Base-by-base conservation (phyloP, 2,329 filamentous ascomycete genomes). In the Fusarium falciforme region DNA sequence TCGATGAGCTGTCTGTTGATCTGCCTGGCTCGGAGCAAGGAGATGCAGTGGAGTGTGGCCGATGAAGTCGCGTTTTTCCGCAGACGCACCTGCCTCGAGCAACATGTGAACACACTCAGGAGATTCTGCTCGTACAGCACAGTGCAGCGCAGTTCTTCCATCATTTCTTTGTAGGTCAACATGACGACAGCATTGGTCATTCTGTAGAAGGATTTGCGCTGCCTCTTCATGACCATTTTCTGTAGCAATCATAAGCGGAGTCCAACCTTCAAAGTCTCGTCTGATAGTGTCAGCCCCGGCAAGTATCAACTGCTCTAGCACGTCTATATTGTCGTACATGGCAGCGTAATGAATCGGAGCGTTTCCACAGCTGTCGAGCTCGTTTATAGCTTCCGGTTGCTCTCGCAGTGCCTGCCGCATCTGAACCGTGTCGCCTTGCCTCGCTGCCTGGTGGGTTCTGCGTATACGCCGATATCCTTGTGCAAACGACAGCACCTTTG, bases 261-360 rank as follows among this genome's bases (percentile, higher is more conserved):
- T 69, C 20, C 20, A 20, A 20, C 20, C 20, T 20, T 20, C 20
- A 2, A 0, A 4, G 22, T 1, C 0, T 6, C 3, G 33, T 8
- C 36, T 22, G 2, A 70, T 67, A 17, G 66, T 1, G 4, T 77
- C 7, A 2, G 73, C 71, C 0, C 44, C 49, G 11, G 55, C 66
- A 0, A 7, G 38, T 0, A 74, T 58, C 12, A 77, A 35, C 17
- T 67, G 29, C 27, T 63, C 33, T 0, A 74, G 7, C 9, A 31
- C 61, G 0, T 40, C 2, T 0, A 12, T 2, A 1, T 66, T 44
- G 3, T 17, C 2, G 0, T 0, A 0, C 0, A 0, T 0, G 0
- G n/a, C 0, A 1, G 70, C 58, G 0, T 31, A 0, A 5, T 72
- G 66, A 0, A 77, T 61, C 0, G 72, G 70, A 0, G 62, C 3